Conservation (phyloP, 2,329 filamentous ascomycete genomes). For the Alternaria longipes region DNA sequence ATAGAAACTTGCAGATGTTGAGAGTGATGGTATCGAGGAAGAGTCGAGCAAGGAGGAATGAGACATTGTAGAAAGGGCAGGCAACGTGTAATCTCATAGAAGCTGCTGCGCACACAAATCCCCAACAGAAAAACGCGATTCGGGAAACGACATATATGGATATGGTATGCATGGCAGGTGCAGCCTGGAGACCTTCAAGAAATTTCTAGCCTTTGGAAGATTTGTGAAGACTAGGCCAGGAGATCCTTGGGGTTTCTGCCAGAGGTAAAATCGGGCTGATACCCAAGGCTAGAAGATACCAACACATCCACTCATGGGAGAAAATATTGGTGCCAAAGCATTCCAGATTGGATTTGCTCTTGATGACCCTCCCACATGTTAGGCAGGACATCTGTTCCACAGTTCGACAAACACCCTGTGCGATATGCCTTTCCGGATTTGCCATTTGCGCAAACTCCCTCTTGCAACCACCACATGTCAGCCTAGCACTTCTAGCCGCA, state of each 20-base stretch:
- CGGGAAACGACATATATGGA: background rate
- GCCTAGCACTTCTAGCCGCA: too few relatives aligned
- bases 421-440: too few relatives aligned
- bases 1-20: background rate
- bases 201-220: background rate
- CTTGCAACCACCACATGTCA: too few relatives aligned
- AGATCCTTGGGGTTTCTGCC: background rate
- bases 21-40: background rate
- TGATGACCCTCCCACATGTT: too few relatives aligned
- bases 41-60: background rate
- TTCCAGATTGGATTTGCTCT: background rate
- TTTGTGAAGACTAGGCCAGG: background rate
- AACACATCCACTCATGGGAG: background rate
- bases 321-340: slow-evolving; percentile 16
- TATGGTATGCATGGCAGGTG: background rate
- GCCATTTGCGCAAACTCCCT: too few relatives aligned
- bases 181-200: background rate
- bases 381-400: too few relatives aligned
- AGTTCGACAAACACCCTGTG: too few relatives aligned
- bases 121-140: background rate
- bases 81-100: background rate
- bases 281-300: background rate
- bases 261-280: background rate
- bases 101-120: background rate
- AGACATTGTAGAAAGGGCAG: background rate